Conservation (phyloP, 2,329 filamentous ascomycete species). For the Aspergillus luchuensis region DNA sequence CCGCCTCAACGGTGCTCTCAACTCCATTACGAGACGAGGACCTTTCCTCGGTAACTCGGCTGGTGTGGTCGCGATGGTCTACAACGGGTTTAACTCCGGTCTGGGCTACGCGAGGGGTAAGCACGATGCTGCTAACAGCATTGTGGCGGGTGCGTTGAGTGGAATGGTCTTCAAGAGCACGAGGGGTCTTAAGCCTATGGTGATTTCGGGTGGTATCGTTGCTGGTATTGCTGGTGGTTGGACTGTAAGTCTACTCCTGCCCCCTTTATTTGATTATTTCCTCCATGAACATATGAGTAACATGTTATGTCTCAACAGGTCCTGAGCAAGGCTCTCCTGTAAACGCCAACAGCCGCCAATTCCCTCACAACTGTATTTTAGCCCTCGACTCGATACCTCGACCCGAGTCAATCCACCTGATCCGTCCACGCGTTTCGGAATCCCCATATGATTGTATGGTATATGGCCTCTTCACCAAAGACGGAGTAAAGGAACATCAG, state of each 20-base stretch:
- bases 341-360: slow-evolving; percentile 24
- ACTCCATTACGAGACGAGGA: slow-evolving; percentile 87
- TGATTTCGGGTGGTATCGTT: slow-evolving; percentile 90
- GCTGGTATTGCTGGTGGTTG: slow-evolving; percentile 81
- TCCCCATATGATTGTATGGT: slow-evolving; percentile 24
- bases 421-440: slow-evolving; percentile 23
- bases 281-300: background rate
- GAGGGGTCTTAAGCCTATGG: slow-evolving; percentile 83
- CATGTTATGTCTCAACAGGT: slow-evolving; percentile 42
- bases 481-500: slow-evolving; percentile 19
- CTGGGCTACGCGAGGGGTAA: slow-evolving; percentile 78
- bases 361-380: slow-evolving; percentile 18
- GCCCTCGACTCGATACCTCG: slow-evolving; percentile 18
- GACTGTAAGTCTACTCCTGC: slow-evolving; percentile 68
- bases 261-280: too few relatives aligned
- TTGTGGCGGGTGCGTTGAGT: slow-evolving; percentile 80
- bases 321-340: slow-evolving; percentile 55
- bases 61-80: slow-evolving; percentile 91
- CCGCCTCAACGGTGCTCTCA: slow-evolving; percentile 89
- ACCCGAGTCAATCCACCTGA: slow-evolving; percentile 18
- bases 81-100: slow-evolving; percentile 88
- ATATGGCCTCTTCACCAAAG: slow-evolving; percentile 31
- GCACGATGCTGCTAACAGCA: slow-evolving; percentile 87
- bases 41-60: slow-evolving; percentile 96
- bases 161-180: slow-evolving; percentile 98